Evolutionary conservation across 2,329 filamentous ascomycete genomes (phyloP), one percentile per base, ranked within the genome.

Genomic region (Colletotrichum coccodes): DNA sequence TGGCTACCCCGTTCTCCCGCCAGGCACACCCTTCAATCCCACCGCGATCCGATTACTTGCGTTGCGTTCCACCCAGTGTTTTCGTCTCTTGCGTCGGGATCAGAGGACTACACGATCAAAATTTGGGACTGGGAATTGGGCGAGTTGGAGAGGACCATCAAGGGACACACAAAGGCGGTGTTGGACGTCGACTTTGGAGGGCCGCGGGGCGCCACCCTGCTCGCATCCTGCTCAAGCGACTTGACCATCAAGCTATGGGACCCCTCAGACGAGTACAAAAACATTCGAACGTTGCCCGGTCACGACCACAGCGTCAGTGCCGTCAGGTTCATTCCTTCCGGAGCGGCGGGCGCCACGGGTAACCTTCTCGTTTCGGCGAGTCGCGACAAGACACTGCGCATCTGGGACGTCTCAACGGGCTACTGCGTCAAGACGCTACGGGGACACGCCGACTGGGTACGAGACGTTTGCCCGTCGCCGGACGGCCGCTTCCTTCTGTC

Each of bases 41-140:
- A 97, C 80, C 89, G 94, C 74, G 85, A 90, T 28, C 89, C 93
- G 16, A 90, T 98, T 68, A 97, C 92, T 64, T 95, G 94, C 75
- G 90, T 98, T 66, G 95, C 95, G 18, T 98, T 98, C 77, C 95
- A 98, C 78, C 95, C 95, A 0, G 87, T 96, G 36, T 98, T 97
- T 80, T 95, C 94, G 11, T 95, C 93, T 6, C 85, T 98, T 26
- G 95, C 95, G 11, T 96, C 94, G 0, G 95, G 93, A 18, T 97
- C 94, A 9, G 95, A 97, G 78, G 95, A 98, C 79, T 93, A 90
- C 62, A 97, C 93, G 8, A 97, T 98, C 79, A 98, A 98, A 76
- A 95, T 98, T 63, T 98, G 95, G 95, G 95, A 98, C 76, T 98
- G 94, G 92, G 95, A 98, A 76, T 82, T 97, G 28, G 95, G 95